Conservation (phyloP, 805 yeast species). For the Phaffomyces thermotolerans region DNA sequence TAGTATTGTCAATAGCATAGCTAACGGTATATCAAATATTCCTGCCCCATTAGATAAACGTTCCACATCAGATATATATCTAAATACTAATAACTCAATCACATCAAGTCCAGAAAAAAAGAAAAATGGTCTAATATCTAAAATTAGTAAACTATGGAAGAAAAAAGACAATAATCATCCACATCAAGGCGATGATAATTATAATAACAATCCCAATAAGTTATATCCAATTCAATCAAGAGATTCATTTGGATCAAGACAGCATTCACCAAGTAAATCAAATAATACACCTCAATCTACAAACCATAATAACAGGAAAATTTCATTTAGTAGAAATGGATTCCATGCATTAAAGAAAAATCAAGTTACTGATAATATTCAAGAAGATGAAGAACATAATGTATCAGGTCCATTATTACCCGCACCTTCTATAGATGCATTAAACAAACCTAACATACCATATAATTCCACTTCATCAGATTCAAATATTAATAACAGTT, state of each 20-base stretch:
- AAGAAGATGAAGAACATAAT: not conserved
- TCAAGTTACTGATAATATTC: slow-evolving; percentile 1
- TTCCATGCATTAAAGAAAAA: slow-evolving; percentile 4
- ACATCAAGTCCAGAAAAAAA: slow-evolving; percentile 22
- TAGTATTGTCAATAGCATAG: not conserved
- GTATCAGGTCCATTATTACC: not conserved
- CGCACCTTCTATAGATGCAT: not conserved
- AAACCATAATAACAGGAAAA: not conserved
- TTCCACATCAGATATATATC: not conserved
- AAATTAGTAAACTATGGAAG: slow-evolving; percentile 29
- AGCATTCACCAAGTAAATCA: not conserved
- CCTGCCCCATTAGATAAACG: not conserved
- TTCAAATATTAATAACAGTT: not conserved
- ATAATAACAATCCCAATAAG: not conserved
- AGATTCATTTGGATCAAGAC: slow-evolving; percentile 1
- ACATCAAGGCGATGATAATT: too few relatives aligned
- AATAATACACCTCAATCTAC: not conserved
- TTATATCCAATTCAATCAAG: slow-evolving; percentile 1
- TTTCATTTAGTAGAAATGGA: not conserved
- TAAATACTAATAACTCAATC: not conserved
- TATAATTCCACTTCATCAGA: too few relatives aligned
- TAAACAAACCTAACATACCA: too few relatives aligned
- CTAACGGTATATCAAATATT: not conserved
- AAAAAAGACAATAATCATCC: slow-evolving; percentile 9
- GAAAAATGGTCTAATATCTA: slow-evolving; percentile 26